These are phyloP conservation scores for Aspergillus novofumigatus DNA, from an alignment of 2,329 filamentous ascomycete species.

Conservation along the genomic window DNA sequence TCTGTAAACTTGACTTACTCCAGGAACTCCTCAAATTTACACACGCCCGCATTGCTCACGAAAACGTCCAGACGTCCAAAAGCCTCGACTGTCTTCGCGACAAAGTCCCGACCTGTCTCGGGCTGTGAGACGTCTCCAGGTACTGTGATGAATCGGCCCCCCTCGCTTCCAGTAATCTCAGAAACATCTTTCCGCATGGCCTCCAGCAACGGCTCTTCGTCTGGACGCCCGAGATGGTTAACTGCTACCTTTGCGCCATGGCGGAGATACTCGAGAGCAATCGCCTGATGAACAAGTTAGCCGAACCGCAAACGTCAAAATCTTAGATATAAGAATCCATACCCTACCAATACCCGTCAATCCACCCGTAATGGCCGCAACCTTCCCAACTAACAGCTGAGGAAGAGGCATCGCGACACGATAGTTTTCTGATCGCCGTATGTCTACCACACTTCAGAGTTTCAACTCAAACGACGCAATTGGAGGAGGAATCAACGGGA, in stretches of 20 bases:
- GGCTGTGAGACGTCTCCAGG: slow-evolving; percentile 74
- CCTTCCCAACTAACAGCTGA: slow-evolving; percentile 65
- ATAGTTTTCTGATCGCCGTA: not conserved
- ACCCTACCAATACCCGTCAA: slow-evolving; percentile 77
- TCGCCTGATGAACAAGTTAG: slow-evolving; percentile 48
- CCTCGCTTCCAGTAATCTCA: slow-evolving; percentile 21
- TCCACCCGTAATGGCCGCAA: slow-evolving; percentile 81
- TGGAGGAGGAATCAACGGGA: not conserved
- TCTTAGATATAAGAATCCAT: slow-evolving; percentile 3
- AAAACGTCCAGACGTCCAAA: slow-evolving; percentile 65
- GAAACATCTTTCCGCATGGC: slow-evolving; percentile 28
- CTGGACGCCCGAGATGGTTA: slow-evolving; percentile 63
- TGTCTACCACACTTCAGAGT: not conserved
- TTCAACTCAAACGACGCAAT: not conserved
- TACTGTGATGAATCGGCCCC: slow-evolving; percentile 57
- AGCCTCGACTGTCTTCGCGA: slow-evolving; percentile 58
- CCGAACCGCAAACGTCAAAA: not conserved
- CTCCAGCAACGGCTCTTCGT: slow-evolving; percentile 28
- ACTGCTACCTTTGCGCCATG: slow-evolving; percentile 76
- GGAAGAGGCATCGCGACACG: slow-evolving; percentile 25
- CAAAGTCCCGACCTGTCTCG: slow-evolving; percentile 64
- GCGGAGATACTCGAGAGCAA: slow-evolving; percentile 70
- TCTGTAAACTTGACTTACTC: slow-evolving; percentile 48
- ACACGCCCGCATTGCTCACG: slow-evolving; percentile 84
- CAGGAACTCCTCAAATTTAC: slow-evolving; percentile 82